Conservation (phyloP, 306 rosid genomes). For the Fagus crenata region DNA sequence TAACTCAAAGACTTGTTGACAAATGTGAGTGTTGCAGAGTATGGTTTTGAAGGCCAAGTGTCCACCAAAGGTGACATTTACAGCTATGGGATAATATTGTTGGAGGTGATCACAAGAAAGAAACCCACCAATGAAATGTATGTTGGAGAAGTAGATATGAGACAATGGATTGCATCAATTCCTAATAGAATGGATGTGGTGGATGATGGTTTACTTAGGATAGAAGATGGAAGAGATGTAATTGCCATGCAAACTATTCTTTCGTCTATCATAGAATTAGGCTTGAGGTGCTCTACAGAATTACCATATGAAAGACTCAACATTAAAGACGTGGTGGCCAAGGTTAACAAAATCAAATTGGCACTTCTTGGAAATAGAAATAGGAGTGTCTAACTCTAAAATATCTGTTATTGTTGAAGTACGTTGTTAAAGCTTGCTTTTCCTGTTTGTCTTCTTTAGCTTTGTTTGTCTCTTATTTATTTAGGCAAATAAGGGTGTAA, state of each 20-base stretch:
- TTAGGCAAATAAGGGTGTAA: too few species aligned
- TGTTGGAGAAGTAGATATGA: too few species aligned
- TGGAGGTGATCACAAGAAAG: neutral
- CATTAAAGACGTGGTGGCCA: neutral
- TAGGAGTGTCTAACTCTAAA: neutral
- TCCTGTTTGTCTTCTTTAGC: too few species aligned
- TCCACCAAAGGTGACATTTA: too few species aligned
- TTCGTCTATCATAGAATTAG: neutral
- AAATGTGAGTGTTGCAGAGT: too few species aligned
- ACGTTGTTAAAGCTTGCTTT: too few species aligned
- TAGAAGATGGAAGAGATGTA: neutral
- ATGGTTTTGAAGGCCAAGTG: too few species aligned
- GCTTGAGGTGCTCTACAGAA: neutral
- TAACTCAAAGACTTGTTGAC: too few species aligned
- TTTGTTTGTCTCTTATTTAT: too few species aligned
- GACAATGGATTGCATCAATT: too few species aligned
- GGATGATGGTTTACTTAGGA: neutral
- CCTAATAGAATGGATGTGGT: neutral
- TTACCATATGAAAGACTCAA: neutral
- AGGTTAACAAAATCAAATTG: neutral
- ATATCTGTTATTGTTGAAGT: too few species aligned
- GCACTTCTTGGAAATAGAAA: neutral
- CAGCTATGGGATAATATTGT: neutral
- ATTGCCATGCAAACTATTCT: neutral
- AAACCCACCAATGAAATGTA: too few species aligned